Evolutionary conservation across 2,329 filamentous ascomycete genomes (phyloP).

Genomic region (Botrytis byssoidea): DNA sequence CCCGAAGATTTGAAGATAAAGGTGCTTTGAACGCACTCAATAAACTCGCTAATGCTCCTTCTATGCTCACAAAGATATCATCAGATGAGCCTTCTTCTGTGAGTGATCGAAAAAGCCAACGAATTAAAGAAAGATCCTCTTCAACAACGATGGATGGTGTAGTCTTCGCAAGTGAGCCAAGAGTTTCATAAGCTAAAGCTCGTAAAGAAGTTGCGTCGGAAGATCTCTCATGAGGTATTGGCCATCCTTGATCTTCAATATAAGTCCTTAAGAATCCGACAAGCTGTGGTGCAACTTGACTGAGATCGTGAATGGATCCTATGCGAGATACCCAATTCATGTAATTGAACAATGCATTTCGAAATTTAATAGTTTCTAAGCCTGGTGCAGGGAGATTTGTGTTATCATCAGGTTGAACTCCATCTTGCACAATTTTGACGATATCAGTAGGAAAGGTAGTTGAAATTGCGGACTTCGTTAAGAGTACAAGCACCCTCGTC

Average conservation of each 20-base stretch:
- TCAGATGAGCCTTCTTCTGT: constrained; percentile 74
- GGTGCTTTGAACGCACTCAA: constrained; percentile 52
- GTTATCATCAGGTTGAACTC: constrained; percentile 52
- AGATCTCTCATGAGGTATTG: constrained; percentile 57
- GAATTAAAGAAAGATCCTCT: constrained; percentile 53
- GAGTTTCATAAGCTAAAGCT: constrained; percentile 83
- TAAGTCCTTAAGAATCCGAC: constrained; percentile 70
- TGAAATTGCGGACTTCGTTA: constrained; percentile 74
- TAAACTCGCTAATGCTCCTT: constrained; percentile 80
- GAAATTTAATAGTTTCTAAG: constrained; percentile 71
- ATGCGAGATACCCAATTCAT: constrained; percentile 83
- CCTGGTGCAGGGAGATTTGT: constrained; percentile 38
- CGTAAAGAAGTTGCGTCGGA: constrained; percentile 65
- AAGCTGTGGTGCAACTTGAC: constrained; percentile 64
- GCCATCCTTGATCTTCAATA: constrained; percentile 82
- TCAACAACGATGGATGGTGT: constrained; percentile 56
- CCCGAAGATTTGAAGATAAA: constrained; percentile 40
- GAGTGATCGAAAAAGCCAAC: constrained; percentile 82
- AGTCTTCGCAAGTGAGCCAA: constrained; percentile 74
- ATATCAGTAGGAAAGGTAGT: constrained; percentile 69
- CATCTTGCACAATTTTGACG: constrained; percentile 64
- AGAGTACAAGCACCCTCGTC: constrained; percentile 70
- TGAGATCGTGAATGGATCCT: constrained; percentile 60
- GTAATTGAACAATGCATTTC: constrained; percentile 80
- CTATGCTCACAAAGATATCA: constrained; percentile 79